Percentiles rank a stretch among this genome's conserved stretches.
Conservation (phyloP, 257 asterid genomes). For the Fraxinus cuspidata region DNA sequence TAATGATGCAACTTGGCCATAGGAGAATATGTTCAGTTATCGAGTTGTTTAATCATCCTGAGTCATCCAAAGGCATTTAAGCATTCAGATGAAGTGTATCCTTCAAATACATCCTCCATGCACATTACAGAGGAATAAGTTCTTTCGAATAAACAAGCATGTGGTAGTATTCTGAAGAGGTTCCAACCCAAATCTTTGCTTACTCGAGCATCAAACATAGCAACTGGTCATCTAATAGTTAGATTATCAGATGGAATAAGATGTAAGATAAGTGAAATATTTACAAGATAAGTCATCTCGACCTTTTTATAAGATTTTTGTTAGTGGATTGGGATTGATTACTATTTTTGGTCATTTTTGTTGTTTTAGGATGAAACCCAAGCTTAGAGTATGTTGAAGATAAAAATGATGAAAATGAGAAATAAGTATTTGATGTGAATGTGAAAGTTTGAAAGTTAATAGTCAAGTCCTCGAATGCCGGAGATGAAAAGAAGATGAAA, state of each 20-base stretch:
- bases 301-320: not conserved
- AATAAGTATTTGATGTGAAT: too few relatives aligned
- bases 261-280: not conserved
- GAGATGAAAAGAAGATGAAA: not conserved
- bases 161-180: not conserved
- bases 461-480: not conserved
- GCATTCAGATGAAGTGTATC: not conserved
- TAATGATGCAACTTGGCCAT: not conserved
- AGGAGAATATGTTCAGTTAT: not conserved
- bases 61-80: not conserved
- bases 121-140: not conserved
- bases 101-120: not conserved
- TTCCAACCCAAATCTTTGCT: not conserved
- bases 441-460: not conserved
- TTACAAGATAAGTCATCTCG: not conserved
- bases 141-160: slow-evolving; percentile 1
- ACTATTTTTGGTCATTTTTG: too few relatives aligned
- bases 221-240: not conserved
- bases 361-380: not conserved
- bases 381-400: not conserved
- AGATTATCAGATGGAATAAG: not conserved
- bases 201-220: not conserved
- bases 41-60: not conserved
- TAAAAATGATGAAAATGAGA: too few relatives aligned
- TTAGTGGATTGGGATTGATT: not conserved